Conservation (phyloP, 257 asterid species). For the Forsythia suspensa region DNA sequence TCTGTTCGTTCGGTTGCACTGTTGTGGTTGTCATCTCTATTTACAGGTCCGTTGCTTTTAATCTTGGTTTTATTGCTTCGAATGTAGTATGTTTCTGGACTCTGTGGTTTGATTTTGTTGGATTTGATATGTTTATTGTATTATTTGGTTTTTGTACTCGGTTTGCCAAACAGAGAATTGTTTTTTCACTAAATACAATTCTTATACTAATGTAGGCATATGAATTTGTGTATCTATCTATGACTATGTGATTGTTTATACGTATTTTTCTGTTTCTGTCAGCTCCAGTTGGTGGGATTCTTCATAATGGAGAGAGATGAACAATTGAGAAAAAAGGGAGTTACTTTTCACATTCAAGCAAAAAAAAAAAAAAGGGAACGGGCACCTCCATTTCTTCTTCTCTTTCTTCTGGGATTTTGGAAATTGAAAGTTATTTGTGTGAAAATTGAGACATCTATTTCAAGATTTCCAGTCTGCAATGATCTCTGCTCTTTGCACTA, state of each 20-base stretch:
- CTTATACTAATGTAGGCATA: constrained; percentile 24
- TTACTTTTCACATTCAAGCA: not conserved
- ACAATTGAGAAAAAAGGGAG: not conserved
- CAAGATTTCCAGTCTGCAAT: constrained; percentile 18
- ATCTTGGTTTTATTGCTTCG: too few species aligned
- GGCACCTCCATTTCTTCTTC: constrained; percentile 15
- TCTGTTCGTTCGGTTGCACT: too few species aligned
- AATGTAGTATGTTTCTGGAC: too few species aligned
- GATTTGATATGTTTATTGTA: too few species aligned
- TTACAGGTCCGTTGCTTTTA: too few species aligned
- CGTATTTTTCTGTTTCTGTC: not conserved
- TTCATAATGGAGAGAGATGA: constrained; percentile 24
- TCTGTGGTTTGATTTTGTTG: too few species aligned
- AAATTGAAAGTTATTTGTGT: not conserved
- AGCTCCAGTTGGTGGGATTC: constrained; percentile 37
- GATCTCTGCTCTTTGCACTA: constrained; percentile 8
- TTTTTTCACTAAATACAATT: constrained; percentile 18
- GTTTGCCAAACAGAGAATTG: not conserved
- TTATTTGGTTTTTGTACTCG: too few species aligned
- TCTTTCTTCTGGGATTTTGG: constrained; percentile 24
- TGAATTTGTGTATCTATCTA: constrained; percentile 19
- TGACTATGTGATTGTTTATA: constrained; percentile 3
- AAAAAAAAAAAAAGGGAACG: too few species aligned
- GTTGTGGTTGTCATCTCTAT: too few species aligned
- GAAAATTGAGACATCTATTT: constrained; percentile 21